A percentile compares a stretch with the other conserved stretches of the same genome.
These are phyloP conservation scores for Gentiana dahurica DNA, from an alignment of 257 asterid genomes.

Conservation along the genomic window DNA sequence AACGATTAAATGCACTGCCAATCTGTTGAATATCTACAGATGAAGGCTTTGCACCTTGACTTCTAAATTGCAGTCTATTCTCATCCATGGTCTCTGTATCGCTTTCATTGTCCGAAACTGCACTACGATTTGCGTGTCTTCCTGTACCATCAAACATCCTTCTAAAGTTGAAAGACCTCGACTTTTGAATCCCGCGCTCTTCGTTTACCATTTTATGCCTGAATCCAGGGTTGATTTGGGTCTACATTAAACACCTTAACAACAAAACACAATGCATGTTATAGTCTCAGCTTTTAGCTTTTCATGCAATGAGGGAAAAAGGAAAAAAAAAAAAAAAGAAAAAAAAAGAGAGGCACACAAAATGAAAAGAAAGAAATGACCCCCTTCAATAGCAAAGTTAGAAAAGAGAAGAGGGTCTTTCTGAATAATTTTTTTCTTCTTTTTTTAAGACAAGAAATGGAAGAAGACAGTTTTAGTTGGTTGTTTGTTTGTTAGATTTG, in stretches of 20 bases:
- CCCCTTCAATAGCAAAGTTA: background rate
- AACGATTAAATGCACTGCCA: conserved; percentile 13
- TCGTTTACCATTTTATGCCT: conserved; percentile 24
- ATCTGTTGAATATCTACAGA: conserved; percentile 15
- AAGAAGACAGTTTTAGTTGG: conserved; percentile 1
- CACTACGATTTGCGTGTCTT: conserved; percentile 19
- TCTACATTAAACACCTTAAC: conserved; percentile 4
- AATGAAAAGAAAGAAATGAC: too few species aligned
- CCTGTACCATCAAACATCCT: conserved; percentile 39
- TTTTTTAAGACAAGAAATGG: conserved; percentile 9
- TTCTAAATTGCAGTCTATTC: conserved; percentile 3
- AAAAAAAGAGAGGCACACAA: background rate
- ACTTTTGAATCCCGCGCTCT: conserved; percentile 25
- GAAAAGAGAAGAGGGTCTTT: conserved; percentile 21
- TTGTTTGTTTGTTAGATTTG: conserved; percentile 6
- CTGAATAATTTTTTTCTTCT: conserved; percentile 1
- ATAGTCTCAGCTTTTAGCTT: background rate
- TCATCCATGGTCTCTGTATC: conserved; percentile 25
- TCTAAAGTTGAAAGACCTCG: conserved; percentile 38
- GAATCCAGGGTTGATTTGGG: background rate
- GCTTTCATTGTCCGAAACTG: conserved; percentile 21
- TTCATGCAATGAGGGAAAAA: background rate
- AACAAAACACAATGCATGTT: background rate
- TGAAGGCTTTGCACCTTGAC: conserved; percentile 17
- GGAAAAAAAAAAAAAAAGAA: background rate